Evolutionary conservation across 306 rosid species (phyloP).

Genomic region (Cucumis melo): DNA sequence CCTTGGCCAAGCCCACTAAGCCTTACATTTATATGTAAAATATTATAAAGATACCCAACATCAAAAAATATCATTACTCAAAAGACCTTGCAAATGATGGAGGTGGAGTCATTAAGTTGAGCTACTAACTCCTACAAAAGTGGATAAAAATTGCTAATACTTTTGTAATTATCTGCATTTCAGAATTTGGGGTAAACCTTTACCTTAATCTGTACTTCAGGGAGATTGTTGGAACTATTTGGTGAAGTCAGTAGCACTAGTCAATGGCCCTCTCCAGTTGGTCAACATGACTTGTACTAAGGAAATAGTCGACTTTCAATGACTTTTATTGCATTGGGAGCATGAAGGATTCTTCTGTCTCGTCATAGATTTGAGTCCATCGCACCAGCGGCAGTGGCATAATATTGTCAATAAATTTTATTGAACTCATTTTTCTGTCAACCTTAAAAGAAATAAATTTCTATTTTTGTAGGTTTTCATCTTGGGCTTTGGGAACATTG

Average conservation of each 20-base stretch:
- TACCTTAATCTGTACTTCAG: background rate
- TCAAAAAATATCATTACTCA: background rate
- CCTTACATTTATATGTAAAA: no score
- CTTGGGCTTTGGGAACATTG: constrained; percentile 84
- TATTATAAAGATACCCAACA: background rate
- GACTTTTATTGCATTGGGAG: background rate
- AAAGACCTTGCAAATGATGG: background rate
- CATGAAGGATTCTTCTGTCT: no score
- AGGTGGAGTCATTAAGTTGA: background rate
- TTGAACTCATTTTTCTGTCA: background rate
- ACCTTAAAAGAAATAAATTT: background rate
- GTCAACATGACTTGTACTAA: background rate
- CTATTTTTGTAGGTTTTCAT: constrained; percentile 45
- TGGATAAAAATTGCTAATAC: background rate
- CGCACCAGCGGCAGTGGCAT: no score
- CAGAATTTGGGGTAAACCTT: background rate
- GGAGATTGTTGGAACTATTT: background rate
- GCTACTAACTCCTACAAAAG: background rate
- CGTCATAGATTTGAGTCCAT: no score
- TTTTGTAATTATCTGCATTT: background rate
- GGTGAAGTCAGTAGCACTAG: background rate
- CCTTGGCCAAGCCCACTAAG: no score
- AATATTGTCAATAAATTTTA: background rate
- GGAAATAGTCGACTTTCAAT: background rate
- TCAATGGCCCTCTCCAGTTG: background rate